Percentiles rank a stretch among this genome's conserved stretches.
These are phyloP conservation scores for Phytophthora cactorum DNA, from an alignment of 352 stramenopile species.

Conservation along the genomic window DNA sequence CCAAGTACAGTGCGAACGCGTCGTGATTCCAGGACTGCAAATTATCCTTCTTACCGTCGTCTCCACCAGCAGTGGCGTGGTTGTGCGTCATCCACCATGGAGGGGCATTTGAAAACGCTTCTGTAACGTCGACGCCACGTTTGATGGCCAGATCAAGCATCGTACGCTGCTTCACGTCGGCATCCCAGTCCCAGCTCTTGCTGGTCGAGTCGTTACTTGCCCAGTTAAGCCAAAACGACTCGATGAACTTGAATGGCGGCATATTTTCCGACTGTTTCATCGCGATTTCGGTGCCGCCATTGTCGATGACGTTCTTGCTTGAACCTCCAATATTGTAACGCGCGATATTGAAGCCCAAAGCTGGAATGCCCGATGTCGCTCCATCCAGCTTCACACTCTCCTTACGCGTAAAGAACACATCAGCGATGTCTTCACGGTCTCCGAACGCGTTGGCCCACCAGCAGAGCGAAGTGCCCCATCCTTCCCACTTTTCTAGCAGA, in stretches of 20 bases:
- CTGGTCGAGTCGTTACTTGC: constrained; percentile 44
- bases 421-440: constrained; percentile 54
- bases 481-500: constrained; percentile 46
- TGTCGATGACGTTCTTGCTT: constrained; percentile 44
- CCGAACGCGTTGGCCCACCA: constrained; percentile 74
- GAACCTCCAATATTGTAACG: constrained; percentile 71
- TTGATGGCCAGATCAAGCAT: constrained; percentile 46
- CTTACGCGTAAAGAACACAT: constrained; percentile 59
- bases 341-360: constrained; percentile 51
- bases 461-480: constrained; percentile 64
- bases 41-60: constrained; percentile 52
- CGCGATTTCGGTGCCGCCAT: constrained; percentile 40
- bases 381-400: constrained; percentile 37
- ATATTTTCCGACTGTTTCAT: constrained; percentile 59
- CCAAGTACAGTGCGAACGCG: constrained; percentile 54
- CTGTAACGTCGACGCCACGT: constrained; percentile 48
- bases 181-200: constrained; percentile 57
- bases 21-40: constrained; percentile 55
- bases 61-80: constrained; percentile 50
- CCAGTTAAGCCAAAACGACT: constrained; percentile 60
- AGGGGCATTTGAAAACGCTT: constrained; percentile 65
- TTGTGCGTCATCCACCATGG: constrained; percentile 76
- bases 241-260: constrained; percentile 59
- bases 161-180: constrained; percentile 46
- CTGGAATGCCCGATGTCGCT: constrained; percentile 34